Evolutionary conservation across 2,329 filamentous ascomycete genomes (phyloP), one percentile per base, ranked within the genome.

Genomic region (Alternaria sp.): DNA sequence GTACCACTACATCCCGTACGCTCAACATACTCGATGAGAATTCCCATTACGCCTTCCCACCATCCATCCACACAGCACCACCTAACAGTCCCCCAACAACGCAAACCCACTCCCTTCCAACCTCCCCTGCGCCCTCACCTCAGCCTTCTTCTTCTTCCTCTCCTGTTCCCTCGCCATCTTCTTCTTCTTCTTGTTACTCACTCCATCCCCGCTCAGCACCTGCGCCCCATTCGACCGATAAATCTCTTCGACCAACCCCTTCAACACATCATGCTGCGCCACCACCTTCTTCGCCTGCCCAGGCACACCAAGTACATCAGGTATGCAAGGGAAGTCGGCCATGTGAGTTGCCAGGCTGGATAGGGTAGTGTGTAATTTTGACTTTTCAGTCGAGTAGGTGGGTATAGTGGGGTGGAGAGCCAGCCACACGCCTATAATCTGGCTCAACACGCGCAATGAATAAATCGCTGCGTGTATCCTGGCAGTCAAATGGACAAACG

Each of bases 381-480:
- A 3, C 14, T 38, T 38, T 10, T 38, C 16, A 2, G 34, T 38
- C 5, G 34, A 38, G 16, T 38, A 38, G 2, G 4, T 58, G 36
- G 36, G 36, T 10, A 11, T 5, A 1, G n/a, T 18, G n/a, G 36
- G 36, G 8, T 64, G 48, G 2, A 68, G 20, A 12, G 59, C 52
- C 0, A 75, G 56, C 57, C 71, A 68, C 9, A 77, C 66, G 1
- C 55, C 45, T 11, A 78, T 56, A 10, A 80, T 68, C 54, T 83
- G 81, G 25, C 72, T 72, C 14, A 83, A 68, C 55, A 83, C 77
- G 3, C 81, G 73, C 0, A 83, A 48, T 0, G 81, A 82, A 60
- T 83, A 83, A 7, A 81, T 69, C 1, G 73, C 72, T 6, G 81
- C 80, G 51, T 83, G 80, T 6, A 80, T 61, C 22, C 80, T 74